Percentiles rank a stretch among this genome's conserved stretches.
phyloP scores from a whole-genome alignment of 768 basidiomycete genomes.

The Coprinopsis cinerea region DNA sequence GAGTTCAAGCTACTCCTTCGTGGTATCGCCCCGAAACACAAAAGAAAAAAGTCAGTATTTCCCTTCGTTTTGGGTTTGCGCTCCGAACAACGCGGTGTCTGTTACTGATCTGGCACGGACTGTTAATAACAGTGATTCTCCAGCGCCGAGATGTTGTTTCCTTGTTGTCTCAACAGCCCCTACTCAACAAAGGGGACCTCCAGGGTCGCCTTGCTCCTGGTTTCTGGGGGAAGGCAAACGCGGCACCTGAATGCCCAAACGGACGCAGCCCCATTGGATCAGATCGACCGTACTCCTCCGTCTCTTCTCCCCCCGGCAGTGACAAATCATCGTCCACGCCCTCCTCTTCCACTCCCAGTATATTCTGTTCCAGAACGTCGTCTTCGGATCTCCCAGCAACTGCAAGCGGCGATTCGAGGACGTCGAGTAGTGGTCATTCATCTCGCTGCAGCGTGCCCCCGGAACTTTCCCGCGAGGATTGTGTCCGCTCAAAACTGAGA shows the following conservation, averaged over 20 bases:
- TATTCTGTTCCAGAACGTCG: conserved; percentile 6
- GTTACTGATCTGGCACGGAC: background rate
- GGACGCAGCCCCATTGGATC: no score
- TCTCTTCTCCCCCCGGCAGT: conserved; percentile 11
- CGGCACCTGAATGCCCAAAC: no score
- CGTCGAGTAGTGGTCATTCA: conserved; percentile 10
- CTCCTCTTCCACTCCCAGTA: conserved; percentile 3
- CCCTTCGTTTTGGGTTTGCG: background rate
- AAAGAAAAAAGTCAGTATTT: background rate
- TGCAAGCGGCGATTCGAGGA: conserved; percentile 8
- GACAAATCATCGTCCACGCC: conserved; percentile 11
- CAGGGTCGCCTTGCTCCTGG: no score
- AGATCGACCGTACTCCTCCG: conserved; percentile 3
- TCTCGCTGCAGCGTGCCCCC: conserved; percentile 20
- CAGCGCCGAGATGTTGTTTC: background rate
- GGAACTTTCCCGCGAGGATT: conserved; percentile 30
- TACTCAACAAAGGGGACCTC: no score
- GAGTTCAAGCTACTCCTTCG: background rate
- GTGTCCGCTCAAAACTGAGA: conserved; percentile 52
- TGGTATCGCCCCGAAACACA: conserved; percentile 12
- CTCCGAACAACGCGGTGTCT: background rate
- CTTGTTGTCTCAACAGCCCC: background rate
- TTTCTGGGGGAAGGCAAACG: no score
- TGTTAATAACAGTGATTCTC: background rate
- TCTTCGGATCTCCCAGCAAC: conserved; percentile 3